Evolutionary conservation across 2,329 filamentous ascomycete species (phyloP), one percentile per base, ranked within the genome.

Genomic region (Lizonia empirigonia): DNA sequence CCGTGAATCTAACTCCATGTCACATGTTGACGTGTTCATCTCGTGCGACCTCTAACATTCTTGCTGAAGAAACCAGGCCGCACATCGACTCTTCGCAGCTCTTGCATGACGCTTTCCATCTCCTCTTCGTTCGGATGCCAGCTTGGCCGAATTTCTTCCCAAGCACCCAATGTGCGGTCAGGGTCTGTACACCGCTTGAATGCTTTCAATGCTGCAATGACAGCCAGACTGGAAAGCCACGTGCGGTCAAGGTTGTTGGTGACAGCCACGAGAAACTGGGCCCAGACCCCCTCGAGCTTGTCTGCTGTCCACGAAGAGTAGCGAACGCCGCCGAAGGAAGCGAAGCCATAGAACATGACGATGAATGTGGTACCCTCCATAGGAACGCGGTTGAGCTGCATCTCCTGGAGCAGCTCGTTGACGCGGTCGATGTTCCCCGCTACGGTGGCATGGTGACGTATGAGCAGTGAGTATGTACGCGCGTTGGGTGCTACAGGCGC

Each of bases 341-440:
- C 80, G 67, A 97, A 99, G 0, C 89, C 91, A 63, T 90, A 87
- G 74, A 97, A 89, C 3, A 97, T 78, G 7, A 88, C 81, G 29
- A 94, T 78, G 65, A 93, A 97, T 19, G 96, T 82, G 50, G 87
- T 82, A 5, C 88, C 88, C 54, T 93, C 85, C 13, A 93, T 76
- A 0, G 85, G 83, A 3, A 96, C 78, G 3, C 80, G 76, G 26
- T 67, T 85, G 29, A 77, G 75, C 48, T 83, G 84, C 91, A 97
- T 96, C 69, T 97, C 93, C 37, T 85, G 82, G 18, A 99, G 76
- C 35, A 91, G 83, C 39, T 84, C 81, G 9, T 84, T 83, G 10
- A 95, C 85, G 56, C 85, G 85, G 32, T 84, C 77, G 18, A 97
- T 78, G 58, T 95, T 81, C 13, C 93, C 93, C 3, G 85, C 78